Evolutionary conservation across 2,329 filamentous ascomycete species (phyloP), one percentile per base, ranked within the genome.

Genomic region (Aspergillus quadrilineatus): DNA sequence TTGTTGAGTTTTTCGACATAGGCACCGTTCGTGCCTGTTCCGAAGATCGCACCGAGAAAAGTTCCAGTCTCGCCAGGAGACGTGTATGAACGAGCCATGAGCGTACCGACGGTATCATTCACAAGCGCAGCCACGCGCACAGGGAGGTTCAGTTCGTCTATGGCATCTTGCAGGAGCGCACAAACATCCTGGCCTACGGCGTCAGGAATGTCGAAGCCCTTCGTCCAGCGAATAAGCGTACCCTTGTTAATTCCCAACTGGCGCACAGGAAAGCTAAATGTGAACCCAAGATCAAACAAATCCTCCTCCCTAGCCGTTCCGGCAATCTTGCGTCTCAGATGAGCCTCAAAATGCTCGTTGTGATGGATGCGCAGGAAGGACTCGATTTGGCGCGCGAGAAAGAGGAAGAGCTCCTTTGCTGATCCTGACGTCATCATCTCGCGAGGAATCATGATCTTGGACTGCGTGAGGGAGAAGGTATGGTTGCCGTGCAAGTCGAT

Each of bases 51-150:
- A 52, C 94, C 94, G n/a, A 99, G 79, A 8, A 97, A 79, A 4
- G 94, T 93, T 46, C 88, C 86, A 1, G 88, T 88, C 80, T 93
- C 92, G 59, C 91, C 90, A 4, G 89, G 90, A 14, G 91, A 93
- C 5, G 92, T 93, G 76, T 99, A 99, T 0, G 93, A 96, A 65
- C 94, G 89, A 32, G 94, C 93, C 93, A 99, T 97, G 37, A 99
- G 84, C 1, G 94, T 99, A 50, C 94, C 94, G 6, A 97, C 94
- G 0, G 94, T 97, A 72, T 99, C 94, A 73, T 99, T 99, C 66
- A 97, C 93, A 57, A 99, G 82, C 12, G 94, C 94, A 9, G 92
- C 90, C n/a, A 99, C 94, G 69, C 88, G 90, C 58, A 99, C 92
- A 0, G 94, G 94, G 6, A 99, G 84, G 58, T 86, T 81, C 39